These are phyloP conservation scores for Penicillium palitans DNA, from an alignment of 2,329 filamentous ascomycete species.

Conservation along the genomic window DNA sequence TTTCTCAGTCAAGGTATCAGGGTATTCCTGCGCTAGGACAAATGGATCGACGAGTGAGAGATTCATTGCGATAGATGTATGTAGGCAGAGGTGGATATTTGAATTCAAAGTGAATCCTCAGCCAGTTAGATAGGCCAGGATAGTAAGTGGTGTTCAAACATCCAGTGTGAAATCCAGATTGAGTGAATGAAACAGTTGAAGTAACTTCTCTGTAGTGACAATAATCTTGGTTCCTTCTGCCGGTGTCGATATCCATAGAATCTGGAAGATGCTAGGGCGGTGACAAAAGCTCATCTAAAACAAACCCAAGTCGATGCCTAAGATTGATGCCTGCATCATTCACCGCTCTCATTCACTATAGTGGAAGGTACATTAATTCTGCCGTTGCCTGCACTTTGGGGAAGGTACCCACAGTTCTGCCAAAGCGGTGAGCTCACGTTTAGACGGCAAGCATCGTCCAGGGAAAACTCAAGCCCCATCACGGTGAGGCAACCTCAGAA, in stretches of 20 bases:
- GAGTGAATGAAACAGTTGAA: neutral
- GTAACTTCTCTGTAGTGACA: neutral
- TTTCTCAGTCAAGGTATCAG: constrained; percentile 83
- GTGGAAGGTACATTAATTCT: neutral
- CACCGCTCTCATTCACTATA: constrained; percentile 2
- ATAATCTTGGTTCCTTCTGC: constrained; percentile 7
- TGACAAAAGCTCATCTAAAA: constrained; percentile 9
- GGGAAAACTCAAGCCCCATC: constrained; percentile 45
- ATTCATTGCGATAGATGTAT: constrained; percentile 57
- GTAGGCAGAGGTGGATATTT: neutral
- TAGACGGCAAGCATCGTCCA: constrained; percentile 25
- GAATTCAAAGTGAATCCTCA: constrained; percentile 12
- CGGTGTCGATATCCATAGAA: constrained; percentile 4
- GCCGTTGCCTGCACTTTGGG: constrained; percentile 4
- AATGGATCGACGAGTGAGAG: constrained; percentile 71
- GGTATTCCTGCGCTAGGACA: constrained; percentile 76
- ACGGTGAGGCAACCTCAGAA: constrained; percentile 42
- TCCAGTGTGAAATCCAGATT: constrained; percentile 19
- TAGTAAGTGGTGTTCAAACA: constrained; percentile 23
- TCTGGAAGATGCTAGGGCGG: constrained; percentile 14
- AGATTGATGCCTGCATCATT: neutral
- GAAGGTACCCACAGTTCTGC: constrained; percentile 11
- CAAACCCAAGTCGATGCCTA: constrained; percentile 3
- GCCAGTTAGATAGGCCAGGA: constrained; percentile 31
- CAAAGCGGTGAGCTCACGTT: constrained; percentile 25